phyloP scores from a whole-genome alignment of 2,329 filamentous ascomycete genomes.

The Penicillium sp. region DNA sequence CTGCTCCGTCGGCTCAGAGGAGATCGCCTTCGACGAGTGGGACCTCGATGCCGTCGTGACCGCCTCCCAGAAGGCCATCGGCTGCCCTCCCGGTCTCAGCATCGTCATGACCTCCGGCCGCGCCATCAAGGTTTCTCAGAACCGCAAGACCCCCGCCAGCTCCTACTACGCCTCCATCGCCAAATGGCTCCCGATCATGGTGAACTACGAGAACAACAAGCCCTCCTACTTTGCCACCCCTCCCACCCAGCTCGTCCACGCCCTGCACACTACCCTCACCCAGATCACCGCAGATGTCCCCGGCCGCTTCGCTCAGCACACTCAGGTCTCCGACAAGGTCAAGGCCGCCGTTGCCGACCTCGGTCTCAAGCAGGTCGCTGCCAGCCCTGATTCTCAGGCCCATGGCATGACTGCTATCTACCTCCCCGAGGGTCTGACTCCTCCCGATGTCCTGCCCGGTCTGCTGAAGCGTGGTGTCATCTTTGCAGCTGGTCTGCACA shows the following conservation, averaged over 20 bases:
- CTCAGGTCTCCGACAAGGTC: slow-evolving; percentile 75
- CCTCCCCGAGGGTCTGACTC: slow-evolving; percentile 79
- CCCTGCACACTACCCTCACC: slow-evolving; percentile 82
- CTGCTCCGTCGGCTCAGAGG: slow-evolving; percentile 93
- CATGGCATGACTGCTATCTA: slow-evolving; percentile 99
- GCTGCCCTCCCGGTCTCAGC: slow-evolving; percentile 88
- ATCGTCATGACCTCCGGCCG: slow-evolving; percentile 92
- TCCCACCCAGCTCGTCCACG: slow-evolving; percentile 88
- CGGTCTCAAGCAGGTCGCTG: slow-evolving; percentile 83
- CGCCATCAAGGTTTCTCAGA: slow-evolving; percentile 78
- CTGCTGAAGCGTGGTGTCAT: slow-evolving; percentile 85
- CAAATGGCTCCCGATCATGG: slow-evolving; percentile 98
- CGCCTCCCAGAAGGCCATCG: slow-evolving; percentile 95
- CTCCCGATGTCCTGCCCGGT: slow-evolving; percentile 80
- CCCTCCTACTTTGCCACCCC: slow-evolving; percentile 97
- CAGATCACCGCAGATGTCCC: slow-evolving; percentile 80
- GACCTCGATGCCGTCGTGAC: slow-evolving; percentile 89
- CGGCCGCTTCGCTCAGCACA: slow-evolving; percentile 81
- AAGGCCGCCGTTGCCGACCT: slow-evolving; percentile 80
- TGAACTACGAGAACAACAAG: slow-evolving; percentile 98
- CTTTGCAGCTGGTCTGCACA: slow-evolving; percentile 94
- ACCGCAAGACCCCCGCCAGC: slow-evolving; percentile 75
- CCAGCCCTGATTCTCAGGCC: slow-evolving; percentile 85
- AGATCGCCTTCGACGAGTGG: slow-evolving; percentile 96
- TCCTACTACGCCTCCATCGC: slow-evolving; percentile 96